These are phyloP conservation scores for Ustilago sp. DNA, from an alignment of 1,284 basidiomycete genomes.

Conservation along the genomic window DNA sequence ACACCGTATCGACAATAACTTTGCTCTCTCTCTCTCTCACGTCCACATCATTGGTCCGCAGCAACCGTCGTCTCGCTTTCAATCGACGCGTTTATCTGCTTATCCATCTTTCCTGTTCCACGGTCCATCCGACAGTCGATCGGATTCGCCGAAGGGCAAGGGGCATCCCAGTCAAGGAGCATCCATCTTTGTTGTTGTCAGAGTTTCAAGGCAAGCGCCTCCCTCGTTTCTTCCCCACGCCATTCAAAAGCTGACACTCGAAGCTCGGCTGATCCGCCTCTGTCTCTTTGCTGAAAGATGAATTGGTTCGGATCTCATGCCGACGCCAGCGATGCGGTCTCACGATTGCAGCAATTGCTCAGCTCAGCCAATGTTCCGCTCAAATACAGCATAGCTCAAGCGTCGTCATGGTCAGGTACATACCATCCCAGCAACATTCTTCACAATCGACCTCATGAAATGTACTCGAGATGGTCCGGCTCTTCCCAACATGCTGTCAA, in stretches of 20 bases:
- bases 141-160: not conserved
- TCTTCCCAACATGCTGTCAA: slow-evolving; percentile 43
- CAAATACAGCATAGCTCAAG: slow-evolving; percentile 51
- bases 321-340: slow-evolving; percentile 22
- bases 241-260: not conserved
- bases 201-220: not conserved
- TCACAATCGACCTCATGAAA: slow-evolving; percentile 55
- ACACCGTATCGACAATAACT: not conserved
- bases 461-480: slow-evolving; percentile 60
- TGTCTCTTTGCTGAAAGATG: not conserved
- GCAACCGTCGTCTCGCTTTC: not conserved
- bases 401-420: slow-evolving; percentile 62
- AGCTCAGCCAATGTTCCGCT: slow-evolving; percentile 30
- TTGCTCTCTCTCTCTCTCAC: not conserved
- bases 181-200: too few relatives aligned
- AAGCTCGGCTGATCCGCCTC: not conserved
- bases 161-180: too few relatives aligned
- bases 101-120: too few relatives aligned
- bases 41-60: not conserved
- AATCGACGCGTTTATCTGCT: too few relatives aligned
- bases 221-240: not conserved
- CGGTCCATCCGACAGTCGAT: not conserved
- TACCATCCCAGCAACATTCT: slow-evolving; percentile 65
- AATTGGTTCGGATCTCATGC: slow-evolving; percentile 11
- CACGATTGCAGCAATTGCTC: slow-evolving; percentile 44